Percentiles rank a stretch among this genome's conserved stretches.
Evolutionary conservation across 495 filamentous ascomycete genomes (phyloP).

Genomic region (Aspergillus kassunensis): DNA sequence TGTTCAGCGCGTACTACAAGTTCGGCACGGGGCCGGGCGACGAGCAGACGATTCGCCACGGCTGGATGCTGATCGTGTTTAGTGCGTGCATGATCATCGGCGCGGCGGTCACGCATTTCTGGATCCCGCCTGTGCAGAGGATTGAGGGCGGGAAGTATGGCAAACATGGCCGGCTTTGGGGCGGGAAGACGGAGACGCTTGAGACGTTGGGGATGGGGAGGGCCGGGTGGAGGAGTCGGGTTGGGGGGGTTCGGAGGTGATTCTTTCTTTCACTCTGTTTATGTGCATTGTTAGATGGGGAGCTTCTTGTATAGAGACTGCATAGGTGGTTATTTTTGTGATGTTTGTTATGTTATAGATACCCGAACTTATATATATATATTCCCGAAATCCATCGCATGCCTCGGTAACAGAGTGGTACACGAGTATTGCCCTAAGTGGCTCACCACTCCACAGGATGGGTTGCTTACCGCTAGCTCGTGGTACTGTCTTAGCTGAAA

Average conservation of each 20-base stretch:
- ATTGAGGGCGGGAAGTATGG: constrained; percentile 18
- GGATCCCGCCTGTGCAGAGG: constrained; percentile 40
- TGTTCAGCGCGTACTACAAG: constrained; percentile 46
- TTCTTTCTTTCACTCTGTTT: too few relatives aligned
- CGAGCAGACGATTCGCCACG: constrained; percentile 35
- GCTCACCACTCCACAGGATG: too few relatives aligned
- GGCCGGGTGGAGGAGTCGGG: constrained; percentile 37
- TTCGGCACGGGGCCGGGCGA: constrained; percentile 32
- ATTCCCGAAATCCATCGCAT: too few relatives aligned
- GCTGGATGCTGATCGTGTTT: constrained; percentile 44
- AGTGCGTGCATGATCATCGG: constrained; percentile 46
- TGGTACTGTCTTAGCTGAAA: too few relatives aligned
- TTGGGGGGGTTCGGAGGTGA: constrained; percentile 15
- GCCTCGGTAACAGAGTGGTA: too few relatives aligned
- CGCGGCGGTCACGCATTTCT: constrained; percentile 41
- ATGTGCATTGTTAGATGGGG: too few relatives aligned
- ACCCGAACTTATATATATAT: too few relatives aligned
- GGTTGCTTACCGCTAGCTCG: too few relatives aligned
- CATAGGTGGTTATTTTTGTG: too few relatives aligned
- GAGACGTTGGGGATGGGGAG: constrained; percentile 40
- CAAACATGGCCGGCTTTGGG: constrained; percentile 36
- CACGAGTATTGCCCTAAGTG: too few relatives aligned
- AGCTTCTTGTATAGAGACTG: too few relatives aligned
- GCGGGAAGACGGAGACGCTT: constrained; percentile 38
- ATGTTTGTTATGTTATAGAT: too few relatives aligned